A percentile compares a stretch with the other conserved stretches of the same genome.
Conservation (phyloP, 1,139 yeast species). For the Candida sojae region DNA sequence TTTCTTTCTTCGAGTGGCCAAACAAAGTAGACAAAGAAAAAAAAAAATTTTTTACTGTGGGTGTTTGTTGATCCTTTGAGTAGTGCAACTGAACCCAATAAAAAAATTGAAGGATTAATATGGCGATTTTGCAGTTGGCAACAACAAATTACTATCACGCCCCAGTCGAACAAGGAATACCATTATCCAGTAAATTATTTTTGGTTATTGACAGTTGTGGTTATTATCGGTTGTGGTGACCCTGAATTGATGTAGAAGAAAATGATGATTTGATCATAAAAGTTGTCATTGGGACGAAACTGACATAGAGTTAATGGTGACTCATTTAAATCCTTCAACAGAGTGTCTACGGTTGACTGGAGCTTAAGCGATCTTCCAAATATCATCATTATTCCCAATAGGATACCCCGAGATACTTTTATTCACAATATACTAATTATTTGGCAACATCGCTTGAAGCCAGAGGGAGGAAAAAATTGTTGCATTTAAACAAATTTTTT, state of each 20-base stretch:
- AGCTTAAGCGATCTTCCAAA: no score
- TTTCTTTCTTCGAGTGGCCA: constrained; percentile 1
- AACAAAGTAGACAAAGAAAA: background rate
- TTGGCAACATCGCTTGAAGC: background rate
- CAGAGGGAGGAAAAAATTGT: background rate
- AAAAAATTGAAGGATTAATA: background rate
- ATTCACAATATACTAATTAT: background rate
- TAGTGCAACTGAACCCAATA: background rate
- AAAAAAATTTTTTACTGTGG: constrained; percentile 1
- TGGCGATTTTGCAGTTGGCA: background rate
- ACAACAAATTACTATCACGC: background rate
- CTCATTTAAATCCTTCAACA: no score
- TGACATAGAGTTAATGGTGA: no score
- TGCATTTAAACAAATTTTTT: background rate
- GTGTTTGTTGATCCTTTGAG: background rate
- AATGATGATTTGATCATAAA: no score
- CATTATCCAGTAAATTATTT: no score
- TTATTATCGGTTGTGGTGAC: no score
- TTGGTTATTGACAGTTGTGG: no score
- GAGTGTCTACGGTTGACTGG: no score
- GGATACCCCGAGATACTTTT: background rate
- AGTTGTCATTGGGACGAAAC: no score
- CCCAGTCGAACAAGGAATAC: no score
- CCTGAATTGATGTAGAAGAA: no score
- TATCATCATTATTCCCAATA: background rate